Conservation (phyloP, 768 basidiomycete species). For the Suillus americanus region DNA sequence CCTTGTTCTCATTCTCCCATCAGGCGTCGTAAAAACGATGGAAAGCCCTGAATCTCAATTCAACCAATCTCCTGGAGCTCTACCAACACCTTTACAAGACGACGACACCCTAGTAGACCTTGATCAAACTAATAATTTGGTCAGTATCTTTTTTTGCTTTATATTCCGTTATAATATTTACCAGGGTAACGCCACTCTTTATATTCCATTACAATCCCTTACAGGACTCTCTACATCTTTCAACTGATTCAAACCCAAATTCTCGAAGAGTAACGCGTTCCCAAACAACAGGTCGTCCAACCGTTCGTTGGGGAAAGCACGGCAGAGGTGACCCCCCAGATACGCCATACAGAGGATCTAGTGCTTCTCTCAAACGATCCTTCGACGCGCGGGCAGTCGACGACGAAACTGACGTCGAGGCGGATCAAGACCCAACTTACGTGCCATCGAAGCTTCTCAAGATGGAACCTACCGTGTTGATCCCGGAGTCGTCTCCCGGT, state of each 20-base stretch:
- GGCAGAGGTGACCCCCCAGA: slow-evolving; percentile 31
- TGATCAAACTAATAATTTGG: slow-evolving; percentile 27
- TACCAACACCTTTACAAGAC: slow-evolving; percentile 9
- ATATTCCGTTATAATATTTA: slow-evolving; percentile 29
- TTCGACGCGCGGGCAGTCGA: slow-evolving; percentile 37
- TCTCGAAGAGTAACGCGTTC: slow-evolving; percentile 32
- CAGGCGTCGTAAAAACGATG: slow-evolving; percentile 33
- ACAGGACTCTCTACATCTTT: slow-evolving; percentile 19
- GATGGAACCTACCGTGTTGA: slow-evolving; percentile 22
- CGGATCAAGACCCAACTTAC: slow-evolving; percentile 17
- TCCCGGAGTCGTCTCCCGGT: slow-evolving; percentile 28
- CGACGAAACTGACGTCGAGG: slow-evolving; percentile 33
- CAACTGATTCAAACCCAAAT: slow-evolving; percentile 23
- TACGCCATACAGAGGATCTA: slow-evolving; percentile 19
- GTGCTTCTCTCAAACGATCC: slow-evolving; percentile 29
- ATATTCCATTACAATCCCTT: slow-evolving; percentile 12
- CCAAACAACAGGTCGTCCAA: slow-evolving; percentile 33
- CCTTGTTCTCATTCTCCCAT: slow-evolving; percentile 28
- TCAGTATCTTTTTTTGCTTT: slow-evolving; percentile 27
- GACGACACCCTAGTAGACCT: slow-evolving; percentile 29
- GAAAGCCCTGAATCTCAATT: slow-evolving; percentile 20
- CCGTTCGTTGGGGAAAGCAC: slow-evolving; percentile 35
- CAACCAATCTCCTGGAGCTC: slow-evolving; percentile 19
- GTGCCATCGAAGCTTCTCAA: slow-evolving; percentile 31
- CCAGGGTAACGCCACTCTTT: slow-evolving; percentile 26